phyloP scores from a whole-genome alignment of 352 stramenopile genomes.

The Phytophthora europaea region DNA sequence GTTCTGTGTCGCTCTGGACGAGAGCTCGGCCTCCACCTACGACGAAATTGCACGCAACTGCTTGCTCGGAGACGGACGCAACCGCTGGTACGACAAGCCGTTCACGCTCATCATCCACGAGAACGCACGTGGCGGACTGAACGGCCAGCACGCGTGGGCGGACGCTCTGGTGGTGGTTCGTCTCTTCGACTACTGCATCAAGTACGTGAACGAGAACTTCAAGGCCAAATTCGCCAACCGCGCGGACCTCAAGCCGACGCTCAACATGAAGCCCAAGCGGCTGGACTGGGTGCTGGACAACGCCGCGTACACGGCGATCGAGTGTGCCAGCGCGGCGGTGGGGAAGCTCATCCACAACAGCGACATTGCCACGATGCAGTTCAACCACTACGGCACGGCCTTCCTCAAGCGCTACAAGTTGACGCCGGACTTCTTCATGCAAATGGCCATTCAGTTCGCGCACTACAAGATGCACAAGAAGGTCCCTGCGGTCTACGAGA shows the following conservation, averaged over 20 bases:
- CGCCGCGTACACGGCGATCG: slow-evolving; percentile 82
- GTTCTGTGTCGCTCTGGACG: slow-evolving; percentile 94
- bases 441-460: slow-evolving; percentile 97
- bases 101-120: slow-evolving; percentile 97
- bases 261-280: slow-evolving; percentile 74
- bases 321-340: slow-evolving; percentile 89
- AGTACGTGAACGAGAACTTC: slow-evolving; percentile 93
- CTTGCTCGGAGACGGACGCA: slow-evolving; percentile 91
- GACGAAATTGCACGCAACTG: slow-evolving; percentile 90
- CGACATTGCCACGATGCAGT: slow-evolving; percentile 93
- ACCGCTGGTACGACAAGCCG: slow-evolving; percentile 99
- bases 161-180: slow-evolving; percentile 97
- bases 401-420: slow-evolving; percentile 96
- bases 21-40: slow-evolving; percentile 83
- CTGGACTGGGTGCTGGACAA: slow-evolving; percentile 90
- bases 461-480: slow-evolving; percentile 96
- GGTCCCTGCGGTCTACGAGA: slow-evolving; percentile 97
- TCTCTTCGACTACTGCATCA: slow-evolving; percentile 95
- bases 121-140: slow-evolving; percentile 96
- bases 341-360: slow-evolving; percentile 93
- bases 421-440: slow-evolving; percentile 98
- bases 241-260: slow-evolving; percentile 70
- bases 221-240: slow-evolving; percentile 88
- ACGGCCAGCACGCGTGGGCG: slow-evolving; percentile 98
- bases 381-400: slow-evolving; percentile 92